phyloP scores from a whole-genome alignment of 306 rosid species.

The Inga leiocalycina region DNA sequence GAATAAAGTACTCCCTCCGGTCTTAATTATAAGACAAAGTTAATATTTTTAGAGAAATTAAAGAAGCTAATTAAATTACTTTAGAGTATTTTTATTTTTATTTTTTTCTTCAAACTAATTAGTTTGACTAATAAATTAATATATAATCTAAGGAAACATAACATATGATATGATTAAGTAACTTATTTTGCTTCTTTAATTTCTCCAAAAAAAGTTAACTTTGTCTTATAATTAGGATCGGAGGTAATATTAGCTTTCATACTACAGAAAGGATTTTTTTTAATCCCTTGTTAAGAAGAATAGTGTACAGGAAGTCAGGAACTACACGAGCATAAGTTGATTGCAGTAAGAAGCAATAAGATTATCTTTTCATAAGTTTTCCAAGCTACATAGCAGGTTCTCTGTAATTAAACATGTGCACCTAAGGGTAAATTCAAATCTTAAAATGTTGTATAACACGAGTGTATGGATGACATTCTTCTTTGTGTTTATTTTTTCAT shows the following conservation, averaged over 20 bases:
- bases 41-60: too few species aligned
- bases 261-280: background rate
- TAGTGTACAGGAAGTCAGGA: background rate
- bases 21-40: too few species aligned
- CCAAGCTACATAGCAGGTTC: conserved; percentile 5
- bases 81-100: too few species aligned
- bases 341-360: background rate
- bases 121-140: too few species aligned
- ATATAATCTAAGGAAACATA: too few species aligned
- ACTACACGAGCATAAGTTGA: background rate
- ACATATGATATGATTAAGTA: too few species aligned
- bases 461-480: conserved; percentile 8
- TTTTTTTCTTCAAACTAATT: too few species aligned
- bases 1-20: background rate
- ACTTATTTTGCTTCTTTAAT: too few species aligned
- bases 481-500: conserved; percentile 11
- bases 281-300: background rate
- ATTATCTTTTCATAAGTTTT: conserved; percentile 1
- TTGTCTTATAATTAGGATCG: too few species aligned
- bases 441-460: background rate
- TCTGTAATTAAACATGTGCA: background rate
- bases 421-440: background rate
- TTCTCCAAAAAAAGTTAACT: too few species aligned
- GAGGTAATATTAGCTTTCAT: background rate
- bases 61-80: too few species aligned